phyloP scores from a whole-genome alignment of 1,284 basidiomycete species.

The Tylopilus sp. region DNA sequence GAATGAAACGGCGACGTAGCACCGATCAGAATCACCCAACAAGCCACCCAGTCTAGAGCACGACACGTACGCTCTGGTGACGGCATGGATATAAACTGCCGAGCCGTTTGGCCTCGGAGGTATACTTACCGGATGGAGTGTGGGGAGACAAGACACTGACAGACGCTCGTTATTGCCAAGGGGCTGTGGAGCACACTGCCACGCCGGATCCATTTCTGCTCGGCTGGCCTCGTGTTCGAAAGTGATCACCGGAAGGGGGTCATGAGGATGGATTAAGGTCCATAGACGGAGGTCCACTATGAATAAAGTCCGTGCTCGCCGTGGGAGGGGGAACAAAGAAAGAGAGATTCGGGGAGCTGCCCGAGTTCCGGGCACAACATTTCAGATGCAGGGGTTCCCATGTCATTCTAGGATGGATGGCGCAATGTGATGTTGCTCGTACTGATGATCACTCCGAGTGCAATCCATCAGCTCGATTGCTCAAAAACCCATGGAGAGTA shows the following conservation, averaged over 20 bases:
- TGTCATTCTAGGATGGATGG: constrained; percentile 6
- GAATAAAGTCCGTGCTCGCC: constrained; percentile 20
- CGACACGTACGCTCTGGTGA: neutral
- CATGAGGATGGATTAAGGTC: constrained; percentile 9
- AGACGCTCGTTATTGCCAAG: neutral
- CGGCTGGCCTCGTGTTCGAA: neutral
- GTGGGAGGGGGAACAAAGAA: constrained; percentile 18
- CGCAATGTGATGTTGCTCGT: neutral
- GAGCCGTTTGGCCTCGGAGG: neutral
- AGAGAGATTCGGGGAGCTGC: neutral
- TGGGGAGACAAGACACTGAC: neutral
- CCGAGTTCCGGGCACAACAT: constrained; percentile 6
- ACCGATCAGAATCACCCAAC: neutral
- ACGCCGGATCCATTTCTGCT: constrained; percentile 5
- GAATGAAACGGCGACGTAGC: neutral
- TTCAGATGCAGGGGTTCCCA: constrained; percentile 8
- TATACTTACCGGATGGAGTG: neutral
- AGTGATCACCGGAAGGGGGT: constrained; percentile 1
- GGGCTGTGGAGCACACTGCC: constrained; percentile 1
- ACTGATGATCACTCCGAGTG: too few relatives aligned
- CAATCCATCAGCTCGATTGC: neutral
- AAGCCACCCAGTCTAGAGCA: too few relatives aligned
- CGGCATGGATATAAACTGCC: neutral
- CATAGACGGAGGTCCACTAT: constrained; percentile 2
- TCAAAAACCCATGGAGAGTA: neutral